phyloP scores from a whole-genome alignment of 1,139 yeast genomes.

The Tardiomyces digboiensis region DNA sequence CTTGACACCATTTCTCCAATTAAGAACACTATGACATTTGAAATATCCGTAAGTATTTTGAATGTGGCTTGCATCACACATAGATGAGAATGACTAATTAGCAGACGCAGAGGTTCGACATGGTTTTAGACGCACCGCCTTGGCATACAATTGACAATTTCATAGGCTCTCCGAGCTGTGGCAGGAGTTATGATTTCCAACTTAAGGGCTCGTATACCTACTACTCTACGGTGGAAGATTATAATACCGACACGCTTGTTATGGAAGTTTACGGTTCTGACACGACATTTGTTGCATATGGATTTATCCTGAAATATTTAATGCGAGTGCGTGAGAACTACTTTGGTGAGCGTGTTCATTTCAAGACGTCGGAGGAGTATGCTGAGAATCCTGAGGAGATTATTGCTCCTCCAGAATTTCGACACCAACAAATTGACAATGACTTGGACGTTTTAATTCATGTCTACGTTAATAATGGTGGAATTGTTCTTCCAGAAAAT shows the following conservation, averaged over 20 bases:
- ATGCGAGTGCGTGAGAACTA: constrained; percentile 80
- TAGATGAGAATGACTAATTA: neutral
- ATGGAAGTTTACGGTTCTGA: constrained; percentile 57
- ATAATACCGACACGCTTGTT: constrained; percentile 59
- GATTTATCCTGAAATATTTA: constrained; percentile 66
- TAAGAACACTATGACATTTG: constrained; percentile 45
- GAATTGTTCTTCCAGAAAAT: constrained; percentile 61
- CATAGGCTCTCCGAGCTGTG: constrained; percentile 50
- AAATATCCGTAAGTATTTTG: constrained; percentile 20
- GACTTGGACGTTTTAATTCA: constrained; percentile 71
- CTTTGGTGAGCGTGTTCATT: constrained; percentile 79
- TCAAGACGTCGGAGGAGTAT: constrained; percentile 80
- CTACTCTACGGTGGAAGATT: constrained; percentile 47
- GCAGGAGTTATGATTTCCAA: constrained; percentile 52
- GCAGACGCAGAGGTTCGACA: constrained; percentile 48
- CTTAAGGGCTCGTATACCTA: constrained; percentile 61
- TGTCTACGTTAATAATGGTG: constrained; percentile 61
- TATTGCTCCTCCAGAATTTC: neutral
- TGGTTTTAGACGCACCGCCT: constrained; percentile 69
- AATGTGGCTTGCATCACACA: too few relatives aligned
- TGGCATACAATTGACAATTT: constrained; percentile 87
- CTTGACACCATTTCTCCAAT: constrained; percentile 49
- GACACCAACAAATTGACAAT: constrained; percentile 34
- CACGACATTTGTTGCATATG: constrained; percentile 65
- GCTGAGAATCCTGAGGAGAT: constrained; percentile 21